Evolutionary conservation across 2,329 filamentous ascomycete species (phyloP).

Genomic region (Trichoderma gracile): DNA sequence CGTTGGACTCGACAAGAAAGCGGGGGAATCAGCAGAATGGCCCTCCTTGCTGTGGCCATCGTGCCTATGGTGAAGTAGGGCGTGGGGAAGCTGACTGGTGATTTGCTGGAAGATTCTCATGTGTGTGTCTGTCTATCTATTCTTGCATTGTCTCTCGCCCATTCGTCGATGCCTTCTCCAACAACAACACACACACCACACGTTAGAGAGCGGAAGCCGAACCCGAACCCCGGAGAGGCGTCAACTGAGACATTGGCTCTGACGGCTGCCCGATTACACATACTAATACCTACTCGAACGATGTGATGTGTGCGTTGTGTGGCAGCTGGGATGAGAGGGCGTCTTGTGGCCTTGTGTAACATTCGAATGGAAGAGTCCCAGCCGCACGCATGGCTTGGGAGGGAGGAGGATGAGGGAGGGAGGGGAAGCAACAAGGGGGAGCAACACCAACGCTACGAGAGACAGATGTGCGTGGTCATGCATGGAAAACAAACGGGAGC

Average conservation of each 20-base stretch:
- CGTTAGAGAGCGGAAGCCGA: no score
- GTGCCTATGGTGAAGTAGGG: neutral
- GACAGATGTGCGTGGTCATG: neutral
- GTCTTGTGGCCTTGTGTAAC: slow-evolving; percentile 12
- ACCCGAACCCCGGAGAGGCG: slow-evolving; percentile 1
- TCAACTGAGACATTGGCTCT: slow-evolving; percentile 7
- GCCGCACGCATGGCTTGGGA: neutral
- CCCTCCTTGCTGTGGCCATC: neutral
- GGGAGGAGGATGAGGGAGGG: no score
- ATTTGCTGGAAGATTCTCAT: slow-evolving; percentile 12
- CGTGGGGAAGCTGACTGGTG: slow-evolving; percentile 6
- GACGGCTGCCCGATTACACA: slow-evolving; percentile 10
- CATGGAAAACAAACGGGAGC: slow-evolving; percentile 3
- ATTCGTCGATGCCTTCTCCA: slow-evolving; percentile 2
- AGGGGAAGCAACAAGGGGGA: neutral
- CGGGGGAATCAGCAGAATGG: slow-evolving; percentile 17
- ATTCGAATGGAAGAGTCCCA: neutral
- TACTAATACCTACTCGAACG: no score
- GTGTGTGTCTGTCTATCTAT: no score
- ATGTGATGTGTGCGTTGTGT: neutral
- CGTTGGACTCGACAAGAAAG: slow-evolving; percentile 10
- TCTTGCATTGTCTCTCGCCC: neutral
- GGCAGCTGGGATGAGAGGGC: neutral
- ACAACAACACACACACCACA: neutral
- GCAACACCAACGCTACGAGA: slow-evolving; percentile 4